Evolutionary conservation across 345 rosid genomes (phyloP).

Genomic region (Clarkia xantiana): DNA sequence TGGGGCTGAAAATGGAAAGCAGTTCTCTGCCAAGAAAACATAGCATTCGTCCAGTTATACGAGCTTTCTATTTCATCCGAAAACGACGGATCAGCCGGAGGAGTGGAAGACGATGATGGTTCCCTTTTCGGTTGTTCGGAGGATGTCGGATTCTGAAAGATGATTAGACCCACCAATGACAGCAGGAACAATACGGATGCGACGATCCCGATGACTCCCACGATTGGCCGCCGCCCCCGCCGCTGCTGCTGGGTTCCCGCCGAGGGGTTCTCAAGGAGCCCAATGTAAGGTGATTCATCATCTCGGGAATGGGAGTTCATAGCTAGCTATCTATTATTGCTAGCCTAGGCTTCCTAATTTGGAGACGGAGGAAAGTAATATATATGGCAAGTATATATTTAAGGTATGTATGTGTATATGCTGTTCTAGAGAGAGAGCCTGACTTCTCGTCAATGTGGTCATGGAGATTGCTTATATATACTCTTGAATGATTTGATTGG

Average conservation of each 20-base stretch:
- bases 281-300: constrained; percentile 13
- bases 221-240: constrained; percentile 18
- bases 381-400: too few relatives aligned
- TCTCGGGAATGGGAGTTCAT: too few relatives aligned
- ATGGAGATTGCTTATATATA: too few relatives aligned
- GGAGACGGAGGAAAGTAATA: too few relatives aligned
- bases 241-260: constrained; percentile 3
- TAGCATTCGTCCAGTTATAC: constrained; percentile 66
- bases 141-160: constrained; percentile 20
- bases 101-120: not conserved
- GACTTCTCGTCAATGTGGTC: too few relatives aligned
- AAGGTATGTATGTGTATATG: too few relatives aligned
- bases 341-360: too few relatives aligned
- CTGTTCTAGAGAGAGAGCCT: too few relatives aligned
- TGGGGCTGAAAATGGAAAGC: constrained; percentile 80
- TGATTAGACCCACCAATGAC: constrained; percentile 26
- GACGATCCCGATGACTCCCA: constrained; percentile 12
- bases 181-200: constrained; percentile 27
- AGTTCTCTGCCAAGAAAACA: constrained; percentile 84
- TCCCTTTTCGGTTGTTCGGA: not conserved
- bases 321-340: too few relatives aligned
- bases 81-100: constrained; percentile 38
- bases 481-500: too few relatives aligned
- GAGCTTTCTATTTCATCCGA: constrained; percentile 21
- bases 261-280: constrained; percentile 26